These are phyloP conservation scores for Aegilops bicornis DNA, from an alignment of 176 grass and related monocot genomes.

Conservation along the genomic window DNA sequence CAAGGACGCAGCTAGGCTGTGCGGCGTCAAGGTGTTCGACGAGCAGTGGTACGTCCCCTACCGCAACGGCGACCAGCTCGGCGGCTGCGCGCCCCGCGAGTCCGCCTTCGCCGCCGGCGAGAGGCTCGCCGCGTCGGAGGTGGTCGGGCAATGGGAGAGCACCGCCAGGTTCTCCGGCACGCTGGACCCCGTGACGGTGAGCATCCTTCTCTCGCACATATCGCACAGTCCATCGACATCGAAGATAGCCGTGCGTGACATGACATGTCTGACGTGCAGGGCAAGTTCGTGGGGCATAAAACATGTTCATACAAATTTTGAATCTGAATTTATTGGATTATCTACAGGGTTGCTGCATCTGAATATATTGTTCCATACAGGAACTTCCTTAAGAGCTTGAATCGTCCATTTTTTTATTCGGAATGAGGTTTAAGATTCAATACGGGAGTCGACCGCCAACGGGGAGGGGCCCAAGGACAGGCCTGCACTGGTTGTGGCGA, in stretches of 20 bases:
- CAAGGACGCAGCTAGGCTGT: conserved; percentile 45
- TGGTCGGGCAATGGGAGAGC: conserved; percentile 53
- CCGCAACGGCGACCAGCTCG: conserved; percentile 82
- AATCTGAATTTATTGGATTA: too few species aligned
- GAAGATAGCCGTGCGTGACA: neutral
- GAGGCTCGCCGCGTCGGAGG: conserved; percentile 43
- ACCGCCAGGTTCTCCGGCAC: conserved; percentile 41
- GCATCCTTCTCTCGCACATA: neutral
- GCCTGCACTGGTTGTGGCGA: too few species aligned
- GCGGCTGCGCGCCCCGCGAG: conserved; percentile 65
- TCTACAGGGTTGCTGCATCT: too few species aligned
- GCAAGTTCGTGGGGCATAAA: conserved; percentile 19
- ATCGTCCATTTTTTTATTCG: too few species aligned
- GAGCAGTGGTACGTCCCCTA: conserved; percentile 89
- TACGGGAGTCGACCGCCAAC: too few species aligned
- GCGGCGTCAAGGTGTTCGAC: conserved; percentile 67
- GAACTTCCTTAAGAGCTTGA: too few species aligned
- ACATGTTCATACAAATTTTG: too few species aligned
- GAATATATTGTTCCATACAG: too few species aligned
- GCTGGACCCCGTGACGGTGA: conserved; percentile 44
- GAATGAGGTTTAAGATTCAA: too few species aligned
- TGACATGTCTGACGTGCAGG: conserved; percentile 26
- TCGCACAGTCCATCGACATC: too few species aligned
- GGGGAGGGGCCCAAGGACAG: too few species aligned
- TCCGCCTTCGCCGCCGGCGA: conserved; percentile 65